Percentiles rank a stretch among this genome's conserved stretches.
Evolutionary conservation across 805 yeast genomes (phyloP).

Genomic region (Saturnispora mendoncae): DNA sequence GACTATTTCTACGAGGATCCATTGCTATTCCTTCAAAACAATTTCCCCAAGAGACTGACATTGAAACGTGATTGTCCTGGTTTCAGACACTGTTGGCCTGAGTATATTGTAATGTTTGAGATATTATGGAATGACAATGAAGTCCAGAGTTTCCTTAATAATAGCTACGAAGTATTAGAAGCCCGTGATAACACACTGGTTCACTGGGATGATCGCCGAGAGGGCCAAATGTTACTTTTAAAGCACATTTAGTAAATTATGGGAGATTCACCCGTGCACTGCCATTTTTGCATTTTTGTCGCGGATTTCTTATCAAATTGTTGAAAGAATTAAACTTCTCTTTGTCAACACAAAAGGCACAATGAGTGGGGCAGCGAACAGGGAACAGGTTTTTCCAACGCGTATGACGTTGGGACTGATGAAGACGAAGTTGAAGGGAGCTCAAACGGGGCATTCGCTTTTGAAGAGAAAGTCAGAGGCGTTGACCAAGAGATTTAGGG

Average conservation of each 20-base stretch:
- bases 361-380: slow-evolving; percentile 21
- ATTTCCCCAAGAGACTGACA: slow-evolving; percentile 35
- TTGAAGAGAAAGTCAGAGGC: slow-evolving; percentile 96
- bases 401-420: slow-evolving; percentile 93
- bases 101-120: slow-evolving; percentile 64
- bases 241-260: neutral
- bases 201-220: slow-evolving; percentile 15
- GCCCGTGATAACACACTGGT: slow-evolving; percentile 10
- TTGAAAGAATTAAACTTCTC: too few species aligned
- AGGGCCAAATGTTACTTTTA: slow-evolving; percentile 10
- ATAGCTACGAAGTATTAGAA: slow-evolving; percentile 6
- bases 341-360: too few species aligned
- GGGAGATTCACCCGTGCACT: slow-evolving; percentile 6
- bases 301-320: neutral
- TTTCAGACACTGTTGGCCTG: slow-evolving; percentile 50
- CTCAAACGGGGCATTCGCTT: slow-evolving; percentile 90
- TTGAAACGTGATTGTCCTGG: neutral
- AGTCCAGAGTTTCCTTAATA: neutral
- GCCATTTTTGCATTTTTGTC: too few species aligned
- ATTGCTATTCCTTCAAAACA: slow-evolving; percentile 38
- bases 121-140: slow-evolving; percentile 22
- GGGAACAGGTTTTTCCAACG: slow-evolving; percentile 96
- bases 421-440: slow-evolving; percentile 95
- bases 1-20: slow-evolving; percentile 74
- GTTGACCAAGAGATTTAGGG: slow-evolving; percentile 90